Conservation (phyloP, 495 filamentous ascomycete species). For the Aspergillus sparsus region DNA sequence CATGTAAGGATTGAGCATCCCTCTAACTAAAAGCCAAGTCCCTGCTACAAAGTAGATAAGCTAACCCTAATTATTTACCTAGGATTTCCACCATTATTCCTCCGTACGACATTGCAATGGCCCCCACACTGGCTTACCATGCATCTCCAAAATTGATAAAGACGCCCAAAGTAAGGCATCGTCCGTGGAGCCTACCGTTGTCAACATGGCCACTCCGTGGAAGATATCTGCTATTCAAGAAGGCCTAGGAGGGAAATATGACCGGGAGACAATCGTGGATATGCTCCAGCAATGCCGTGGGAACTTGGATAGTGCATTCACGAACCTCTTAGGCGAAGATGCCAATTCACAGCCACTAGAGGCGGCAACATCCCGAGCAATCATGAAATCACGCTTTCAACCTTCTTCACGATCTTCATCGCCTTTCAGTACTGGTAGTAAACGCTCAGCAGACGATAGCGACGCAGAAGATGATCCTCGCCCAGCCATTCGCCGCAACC, state of each 20-base stretch:
- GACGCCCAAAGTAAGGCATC: constrained; percentile 23
- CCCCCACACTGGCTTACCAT: constrained; percentile 58
- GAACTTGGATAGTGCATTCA: constrained; percentile 60
- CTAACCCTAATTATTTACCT: neutral
- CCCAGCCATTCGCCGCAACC: constrained; percentile 32
- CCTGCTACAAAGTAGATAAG: neutral
- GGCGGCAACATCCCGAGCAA: constrained; percentile 26
- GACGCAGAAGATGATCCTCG: constrained; percentile 42
- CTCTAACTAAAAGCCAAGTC: too few relatives aligned
- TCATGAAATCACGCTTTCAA: constrained; percentile 42
- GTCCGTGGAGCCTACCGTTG: constrained; percentile 9
- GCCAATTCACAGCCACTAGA: constrained; percentile 33
- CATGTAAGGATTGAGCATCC: constrained; percentile 54
- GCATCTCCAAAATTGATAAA: constrained; percentile 33
- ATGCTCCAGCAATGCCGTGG: constrained; percentile 61
- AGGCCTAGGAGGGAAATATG: constrained; percentile 57
- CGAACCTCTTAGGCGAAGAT: constrained; percentile 56
- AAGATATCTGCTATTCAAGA: constrained; percentile 61
- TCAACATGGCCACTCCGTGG: constrained; percentile 51
- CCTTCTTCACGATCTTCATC: constrained; percentile 46
- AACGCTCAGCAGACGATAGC: constrained; percentile 50
- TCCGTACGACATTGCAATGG: constrained; percentile 66
- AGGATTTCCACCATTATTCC: constrained; percentile 71
- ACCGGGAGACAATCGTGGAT: constrained; percentile 56
- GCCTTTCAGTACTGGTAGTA: constrained; percentile 49